phyloP scores from a whole-genome alignment of 306 rosid genomes.

The Corylus avellana region DNA sequence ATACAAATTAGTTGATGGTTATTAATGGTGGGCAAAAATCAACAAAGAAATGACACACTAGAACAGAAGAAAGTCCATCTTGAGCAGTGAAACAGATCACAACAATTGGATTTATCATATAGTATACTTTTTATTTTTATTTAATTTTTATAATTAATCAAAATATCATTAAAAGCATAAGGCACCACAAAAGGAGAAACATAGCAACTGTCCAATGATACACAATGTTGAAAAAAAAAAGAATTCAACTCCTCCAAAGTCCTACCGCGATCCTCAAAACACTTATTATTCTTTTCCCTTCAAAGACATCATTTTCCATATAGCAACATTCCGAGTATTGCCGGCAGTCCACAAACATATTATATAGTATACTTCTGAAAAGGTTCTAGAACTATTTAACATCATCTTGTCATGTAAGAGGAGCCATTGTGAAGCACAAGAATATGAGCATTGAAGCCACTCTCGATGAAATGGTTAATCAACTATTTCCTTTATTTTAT shows the following conservation, averaged over 20 bases:
- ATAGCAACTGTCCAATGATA: no score
- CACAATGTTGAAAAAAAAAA: no score
- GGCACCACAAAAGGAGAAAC: no score
- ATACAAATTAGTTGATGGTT: neutral
- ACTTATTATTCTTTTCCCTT: no score
- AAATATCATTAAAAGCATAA: no score
- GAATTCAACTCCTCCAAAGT: no score
- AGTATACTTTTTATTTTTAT: neutral
- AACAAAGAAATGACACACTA: slow-evolving; percentile 7
- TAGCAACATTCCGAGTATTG: no score
- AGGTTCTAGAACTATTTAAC: neutral
- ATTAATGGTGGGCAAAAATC: neutral
- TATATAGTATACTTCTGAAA: neutral
- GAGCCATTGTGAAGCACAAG: neutral
- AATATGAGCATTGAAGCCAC: neutral
- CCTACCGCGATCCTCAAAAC: no score
- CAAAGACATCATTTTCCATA: no score
- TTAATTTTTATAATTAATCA: no score
- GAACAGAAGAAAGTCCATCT: neutral
- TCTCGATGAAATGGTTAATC: neutral
- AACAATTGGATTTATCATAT: neutral
- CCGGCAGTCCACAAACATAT: neutral
- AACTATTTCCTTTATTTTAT: neutral
- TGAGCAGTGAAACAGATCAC: neutral
- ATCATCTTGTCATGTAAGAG: neutral